Conservation (phyloP, 306 rosid genomes). For the Acacia acuminata region DNA sequence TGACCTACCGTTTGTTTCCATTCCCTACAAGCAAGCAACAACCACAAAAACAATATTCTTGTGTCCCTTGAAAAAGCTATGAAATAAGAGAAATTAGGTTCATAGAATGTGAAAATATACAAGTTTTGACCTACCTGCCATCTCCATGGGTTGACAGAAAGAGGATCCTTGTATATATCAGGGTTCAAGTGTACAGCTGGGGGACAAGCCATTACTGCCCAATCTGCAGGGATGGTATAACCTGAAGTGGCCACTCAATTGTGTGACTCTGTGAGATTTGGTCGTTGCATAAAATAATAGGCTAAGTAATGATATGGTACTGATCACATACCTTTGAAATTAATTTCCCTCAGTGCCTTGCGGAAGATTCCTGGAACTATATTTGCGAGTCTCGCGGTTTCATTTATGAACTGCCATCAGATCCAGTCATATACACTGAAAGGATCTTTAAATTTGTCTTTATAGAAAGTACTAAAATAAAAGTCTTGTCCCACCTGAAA, state of each 20-base stretch:
- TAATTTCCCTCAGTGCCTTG: conserved; percentile 68
- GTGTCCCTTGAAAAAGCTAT: neutral
- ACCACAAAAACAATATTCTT: neutral
- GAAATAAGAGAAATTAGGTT: neutral
- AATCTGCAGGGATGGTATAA: conserved; percentile 86
- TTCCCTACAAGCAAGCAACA: conserved; percentile 49
- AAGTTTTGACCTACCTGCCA: conserved; percentile 66
- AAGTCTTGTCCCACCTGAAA: conserved; percentile 62
- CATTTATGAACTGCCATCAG: conserved; percentile 79
- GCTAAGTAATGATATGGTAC: conserved; percentile 2
- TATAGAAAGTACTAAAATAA: neutral
- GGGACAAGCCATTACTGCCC: conserved; percentile 98
- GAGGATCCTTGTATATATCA: conserved; percentile 71
- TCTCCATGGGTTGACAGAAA: conserved; percentile 82
- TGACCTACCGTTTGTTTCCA: conserved; percentile 60
- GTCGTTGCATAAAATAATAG: conserved; percentile 28
- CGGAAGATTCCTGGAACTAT: conserved; percentile 96
- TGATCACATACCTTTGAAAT: conserved; percentile 68
- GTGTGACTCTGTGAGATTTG: conserved; percentile 29
- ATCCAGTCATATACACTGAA: neutral
- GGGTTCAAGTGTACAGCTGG: conserved; percentile 96
- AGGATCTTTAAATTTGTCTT: neutral
- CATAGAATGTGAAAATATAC: neutral
- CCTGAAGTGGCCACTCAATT: conserved; percentile 50
- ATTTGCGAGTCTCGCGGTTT: conserved; percentile 94